phyloP scores from a whole-genome alignment of 768 basidiomycete genomes.

The Russula dissimulans region DNA sequence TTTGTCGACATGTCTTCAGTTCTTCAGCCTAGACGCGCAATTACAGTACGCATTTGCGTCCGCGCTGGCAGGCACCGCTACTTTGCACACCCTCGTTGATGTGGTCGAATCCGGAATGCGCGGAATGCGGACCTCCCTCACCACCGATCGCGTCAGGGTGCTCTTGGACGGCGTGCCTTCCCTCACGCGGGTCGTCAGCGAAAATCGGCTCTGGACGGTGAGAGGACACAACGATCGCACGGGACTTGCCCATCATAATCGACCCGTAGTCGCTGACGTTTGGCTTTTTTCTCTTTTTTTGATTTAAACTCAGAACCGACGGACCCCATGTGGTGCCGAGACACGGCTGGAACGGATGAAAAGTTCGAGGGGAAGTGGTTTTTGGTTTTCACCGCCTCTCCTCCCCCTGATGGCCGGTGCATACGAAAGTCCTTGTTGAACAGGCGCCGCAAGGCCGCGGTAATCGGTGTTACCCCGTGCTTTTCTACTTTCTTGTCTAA shows the following conservation, averaged over 20 bases:
- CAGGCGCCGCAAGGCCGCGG: constrained; percentile 16
- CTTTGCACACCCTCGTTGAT: constrained; percentile 16
- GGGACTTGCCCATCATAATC: not conserved
- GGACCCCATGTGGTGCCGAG: constrained; percentile 8
- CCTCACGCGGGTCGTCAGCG: constrained; percentile 16
- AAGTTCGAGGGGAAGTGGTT: constrained; percentile 8
- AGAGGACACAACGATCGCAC: not conserved
- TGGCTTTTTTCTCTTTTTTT: constrained; percentile 8
- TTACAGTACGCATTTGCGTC: constrained; percentile 9
- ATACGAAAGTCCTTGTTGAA: constrained; percentile 7
- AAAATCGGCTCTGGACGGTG: constrained; percentile 19
- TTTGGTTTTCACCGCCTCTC: constrained; percentile 14
- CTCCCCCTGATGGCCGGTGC: constrained; percentile 5
- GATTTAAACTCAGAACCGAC: constrained; percentile 15
- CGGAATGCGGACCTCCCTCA: constrained; percentile 12
- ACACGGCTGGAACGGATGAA: constrained; percentile 14
- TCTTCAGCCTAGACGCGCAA: not conserved
- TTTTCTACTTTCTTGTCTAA: constrained; percentile 3
- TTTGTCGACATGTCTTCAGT: constrained; percentile 1
- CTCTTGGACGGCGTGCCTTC: constrained; percentile 15
- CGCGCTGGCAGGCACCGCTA: constrained; percentile 5
- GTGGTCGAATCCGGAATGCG: constrained; percentile 7
- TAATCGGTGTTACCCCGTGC: constrained; percentile 4
- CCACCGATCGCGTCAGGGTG: constrained; percentile 14
- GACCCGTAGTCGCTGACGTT: constrained; percentile 8